Conservation (phyloP, 139 green algal genomes). For the Closterium sp. region DNA sequence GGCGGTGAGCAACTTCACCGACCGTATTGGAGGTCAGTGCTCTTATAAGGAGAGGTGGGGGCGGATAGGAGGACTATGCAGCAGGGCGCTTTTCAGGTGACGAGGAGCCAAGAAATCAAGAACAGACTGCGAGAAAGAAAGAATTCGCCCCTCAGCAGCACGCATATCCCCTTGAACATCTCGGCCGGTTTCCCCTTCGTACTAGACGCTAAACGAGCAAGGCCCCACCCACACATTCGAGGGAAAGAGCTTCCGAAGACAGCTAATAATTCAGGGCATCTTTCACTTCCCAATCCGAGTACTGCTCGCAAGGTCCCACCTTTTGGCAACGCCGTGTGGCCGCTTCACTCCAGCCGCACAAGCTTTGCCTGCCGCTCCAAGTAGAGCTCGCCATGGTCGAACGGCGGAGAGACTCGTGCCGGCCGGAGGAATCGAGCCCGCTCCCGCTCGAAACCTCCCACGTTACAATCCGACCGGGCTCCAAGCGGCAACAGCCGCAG, state of each 20-base stretch:
- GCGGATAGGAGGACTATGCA: background rate
- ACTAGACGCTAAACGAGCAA: background rate
- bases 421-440: too few species aligned
- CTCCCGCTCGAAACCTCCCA: too few species aligned
- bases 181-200: background rate
- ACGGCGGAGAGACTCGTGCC: background rate
- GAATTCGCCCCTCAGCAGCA: background rate
- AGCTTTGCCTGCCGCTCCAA: background rate
- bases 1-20: background rate
- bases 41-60: too few species aligned
- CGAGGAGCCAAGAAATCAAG: background rate
- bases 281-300: background rate
- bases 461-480: too few species aligned
- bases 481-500: too few species aligned
- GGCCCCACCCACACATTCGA: background rate
- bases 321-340: background rate
- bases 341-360: background rate
- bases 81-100: background rate
- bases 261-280: background rate
- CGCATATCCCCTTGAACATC: background rate
- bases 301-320: background rate
- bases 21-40: too few species aligned
- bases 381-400: background rate
- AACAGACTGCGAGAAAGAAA: background rate
- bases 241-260: background rate